phyloP scores from a whole-genome alignment of 2,329 filamentous ascomycete species.

The Neoarthrinium moseri region DNA sequence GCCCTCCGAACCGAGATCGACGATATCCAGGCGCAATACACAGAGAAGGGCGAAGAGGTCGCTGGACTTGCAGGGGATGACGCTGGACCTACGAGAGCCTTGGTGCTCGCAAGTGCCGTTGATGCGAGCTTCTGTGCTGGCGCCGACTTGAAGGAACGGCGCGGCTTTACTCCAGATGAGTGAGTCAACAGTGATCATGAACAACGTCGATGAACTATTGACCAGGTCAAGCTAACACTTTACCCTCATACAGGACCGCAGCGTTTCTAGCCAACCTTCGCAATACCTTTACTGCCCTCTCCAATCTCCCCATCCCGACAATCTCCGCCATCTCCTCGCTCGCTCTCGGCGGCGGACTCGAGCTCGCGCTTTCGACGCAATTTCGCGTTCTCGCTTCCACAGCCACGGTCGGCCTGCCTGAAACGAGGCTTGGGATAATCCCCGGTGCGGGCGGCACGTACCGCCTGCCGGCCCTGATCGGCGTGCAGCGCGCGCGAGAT shows the following conservation, averaged over 20 bases:
- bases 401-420: constrained; percentile 78
- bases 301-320: constrained; percentile 79
- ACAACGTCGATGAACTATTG: no score
- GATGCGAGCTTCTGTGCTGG: constrained; percentile 90
- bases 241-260: constrained; percentile 58
- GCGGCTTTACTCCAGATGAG: constrained; percentile 75
- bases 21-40: constrained; percentile 65
- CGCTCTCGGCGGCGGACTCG: constrained; percentile 89
- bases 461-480: constrained; percentile 79
- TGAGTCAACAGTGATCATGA: no score
- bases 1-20: constrained; percentile 72
- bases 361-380: constrained; percentile 85
- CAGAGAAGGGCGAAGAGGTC: constrained; percentile 51
- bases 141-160: constrained; percentile 88
- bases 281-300: constrained; percentile 70
- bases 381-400: constrained; percentile 84
- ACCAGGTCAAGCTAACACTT: constrained; percentile 16
- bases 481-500: constrained; percentile 78
- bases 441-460: constrained; percentile 93
- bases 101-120: constrained; percentile 83
- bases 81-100: constrained; percentile 67
- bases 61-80: constrained; percentile 45
- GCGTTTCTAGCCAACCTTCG: constrained; percentile 78
- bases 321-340: constrained; percentile 83
- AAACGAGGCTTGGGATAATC: constrained; percentile 90